A percentile compares a stretch with the other conserved stretches of the same genome.
phyloP scores from a whole-genome alignment of 495 filamentous ascomycete genomes.

The Penicillium psychrofluorescens region DNA sequence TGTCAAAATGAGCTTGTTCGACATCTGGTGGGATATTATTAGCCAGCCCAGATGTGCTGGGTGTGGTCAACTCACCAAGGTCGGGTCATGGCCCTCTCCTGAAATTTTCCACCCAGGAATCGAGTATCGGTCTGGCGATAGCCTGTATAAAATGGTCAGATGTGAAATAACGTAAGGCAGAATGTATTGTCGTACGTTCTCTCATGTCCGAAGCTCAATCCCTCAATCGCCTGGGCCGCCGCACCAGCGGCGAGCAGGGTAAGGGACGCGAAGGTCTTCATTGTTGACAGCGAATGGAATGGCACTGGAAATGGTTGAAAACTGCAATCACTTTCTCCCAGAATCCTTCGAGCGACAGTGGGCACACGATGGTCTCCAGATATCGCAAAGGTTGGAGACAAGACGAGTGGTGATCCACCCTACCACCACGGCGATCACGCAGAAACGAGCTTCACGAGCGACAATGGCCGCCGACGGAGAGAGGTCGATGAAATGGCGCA shows the following conservation, averaged over 20 bases:
- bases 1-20: constrained; percentile 87
- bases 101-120: constrained; percentile 62
- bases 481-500: constrained; percentile 40
- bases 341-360: constrained; percentile 13
- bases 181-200: constrained; percentile 41
- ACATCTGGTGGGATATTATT: constrained; percentile 44
- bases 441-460: constrained; percentile 37
- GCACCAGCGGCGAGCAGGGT: constrained; percentile 48
- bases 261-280: constrained; percentile 31
- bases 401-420: constrained; percentile 42
- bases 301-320: neutral
- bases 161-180: neutral
- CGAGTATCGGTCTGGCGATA: constrained; percentile 48
- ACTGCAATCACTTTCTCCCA: constrained; percentile 1
- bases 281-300: constrained; percentile 6
- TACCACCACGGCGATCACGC: constrained; percentile 42
- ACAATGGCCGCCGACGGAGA: constrained; percentile 38
- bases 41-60: neutral
- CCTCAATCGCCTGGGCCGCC: constrained; percentile 55
- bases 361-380: constrained; percentile 18
- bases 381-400: constrained; percentile 33
- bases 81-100: constrained; percentile 63
- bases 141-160: constrained; percentile 29
- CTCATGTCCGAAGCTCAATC: constrained; percentile 70
- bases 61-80: constrained; percentile 38